Evolutionary conservation across 345 rosid genomes (phyloP).

Genomic region (Hibiscus mutabilis): DNA sequence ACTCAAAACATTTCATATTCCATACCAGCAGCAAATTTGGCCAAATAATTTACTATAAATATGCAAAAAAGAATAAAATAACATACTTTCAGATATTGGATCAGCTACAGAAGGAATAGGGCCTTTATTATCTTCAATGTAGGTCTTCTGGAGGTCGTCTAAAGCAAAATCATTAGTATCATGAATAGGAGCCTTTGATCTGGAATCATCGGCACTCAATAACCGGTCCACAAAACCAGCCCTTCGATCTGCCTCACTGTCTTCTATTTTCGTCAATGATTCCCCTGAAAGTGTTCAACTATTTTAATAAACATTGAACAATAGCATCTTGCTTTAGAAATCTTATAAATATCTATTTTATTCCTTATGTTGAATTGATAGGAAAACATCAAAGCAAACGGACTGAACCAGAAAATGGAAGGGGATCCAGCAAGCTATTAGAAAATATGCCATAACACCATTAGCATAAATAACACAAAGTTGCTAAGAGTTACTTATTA

Average conservation of each 20-base stretch:
- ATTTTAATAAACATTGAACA: slow-evolving; percentile 12
- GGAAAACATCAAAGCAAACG: not conserved
- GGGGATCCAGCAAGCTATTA: not conserved
- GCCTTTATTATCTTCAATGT: slow-evolving; percentile 26
- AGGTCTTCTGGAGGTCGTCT: slow-evolving; percentile 22
- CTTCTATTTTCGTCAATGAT: slow-evolving; percentile 35
- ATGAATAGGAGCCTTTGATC: slow-evolving; percentile 21
- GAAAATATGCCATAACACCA: not conserved
- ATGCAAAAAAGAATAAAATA: not conserved
- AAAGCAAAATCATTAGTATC: slow-evolving; percentile 19
- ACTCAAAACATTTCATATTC: not conserved
- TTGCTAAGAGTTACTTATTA: not conserved
- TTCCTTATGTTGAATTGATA: not conserved
- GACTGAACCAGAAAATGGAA: not conserved
- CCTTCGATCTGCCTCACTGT: slow-evolving; percentile 54
- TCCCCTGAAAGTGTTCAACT: slow-evolving; percentile 39
- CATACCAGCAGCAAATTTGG: not conserved
- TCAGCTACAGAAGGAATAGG: slow-evolving; percentile 25
- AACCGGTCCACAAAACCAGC: slow-evolving; percentile 69
- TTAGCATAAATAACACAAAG: not conserved
- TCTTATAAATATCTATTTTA: not conserved
- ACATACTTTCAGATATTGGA: slow-evolving; percentile 41
- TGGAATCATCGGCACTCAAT: slow-evolving; percentile 39
- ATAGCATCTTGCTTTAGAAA: slow-evolving; percentile 4
- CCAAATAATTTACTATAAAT: slow-evolving; percentile 1